Percentiles rank a stretch among this genome's conserved stretches.
These are phyloP conservation scores for Cercophora sp. DNA, from an alignment of 495 filamentous ascomycete species.

Conservation along the genomic window DNA sequence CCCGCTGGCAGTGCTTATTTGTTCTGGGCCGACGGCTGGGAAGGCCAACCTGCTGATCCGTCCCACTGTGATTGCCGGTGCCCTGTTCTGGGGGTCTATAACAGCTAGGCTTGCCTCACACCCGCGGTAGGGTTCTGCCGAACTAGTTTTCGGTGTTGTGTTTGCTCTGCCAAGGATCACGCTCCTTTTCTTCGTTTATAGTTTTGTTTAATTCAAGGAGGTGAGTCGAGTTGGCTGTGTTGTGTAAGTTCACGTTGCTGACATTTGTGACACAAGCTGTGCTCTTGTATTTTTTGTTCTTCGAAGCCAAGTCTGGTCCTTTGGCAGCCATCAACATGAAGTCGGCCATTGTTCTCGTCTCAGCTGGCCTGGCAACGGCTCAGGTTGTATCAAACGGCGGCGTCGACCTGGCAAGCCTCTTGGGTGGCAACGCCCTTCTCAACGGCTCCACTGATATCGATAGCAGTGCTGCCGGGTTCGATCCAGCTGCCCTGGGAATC, in stretches of 20 bases:
- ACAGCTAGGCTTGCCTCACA: neutral
- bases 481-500: conserved; percentile 12
- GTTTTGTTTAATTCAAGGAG: neutral
- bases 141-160: neutral
- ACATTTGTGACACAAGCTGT: neutral
- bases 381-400: conserved; percentile 8
- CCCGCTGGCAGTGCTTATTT: no score
- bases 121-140: neutral
- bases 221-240: neutral
- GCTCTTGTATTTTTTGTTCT: conserved; percentile 4
- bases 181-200: conserved; percentile 1
- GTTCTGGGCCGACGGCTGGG: no score
- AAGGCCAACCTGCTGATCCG: neutral
- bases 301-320: neutral
- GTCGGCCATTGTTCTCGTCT: conserved; percentile 20
- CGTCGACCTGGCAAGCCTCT: neutral
- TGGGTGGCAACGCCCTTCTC: neutral
- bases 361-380: conserved; percentile 32
- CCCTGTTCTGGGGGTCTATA: conserved; percentile 11
- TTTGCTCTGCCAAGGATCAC: neutral
- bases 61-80: neutral
- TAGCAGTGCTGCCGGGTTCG: conserved; percentile 1
- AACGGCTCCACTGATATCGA: conserved; percentile 5
- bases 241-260: neutral
- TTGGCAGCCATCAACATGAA: conserved; percentile 22